Evolutionary conservation across 352 stramenopile species (phyloP), one percentile per base, ranked within the genome.

Genomic region (Pythium dissotocum): DNA sequence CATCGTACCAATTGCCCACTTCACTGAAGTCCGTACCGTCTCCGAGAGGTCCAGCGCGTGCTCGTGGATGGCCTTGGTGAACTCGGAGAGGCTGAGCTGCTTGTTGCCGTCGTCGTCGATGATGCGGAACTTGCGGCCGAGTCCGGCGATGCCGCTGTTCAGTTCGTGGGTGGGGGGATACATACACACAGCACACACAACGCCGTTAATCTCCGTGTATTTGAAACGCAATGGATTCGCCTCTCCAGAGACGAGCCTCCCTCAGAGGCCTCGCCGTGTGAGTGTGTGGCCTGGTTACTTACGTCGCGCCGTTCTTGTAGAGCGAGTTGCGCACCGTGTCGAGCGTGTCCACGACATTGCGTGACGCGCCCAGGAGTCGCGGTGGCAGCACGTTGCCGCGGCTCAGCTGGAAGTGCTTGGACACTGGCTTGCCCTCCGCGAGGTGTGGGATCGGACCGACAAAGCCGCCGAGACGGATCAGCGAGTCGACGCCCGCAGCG

Each of bases 21-120:
- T 14, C 6, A 33, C 13, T 10, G 52, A 12, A 52, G 35, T 53
- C 67, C 63, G 51, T 36, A 86, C 76, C 62, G 65, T 49, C 8
- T 82, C 72, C 38, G 57, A 85, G 14, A 94, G 62, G 26, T 83
- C 77, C 6, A 93, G 70, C 6, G 75, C 74, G 61, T 93, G 85
- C 58, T 93, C 87, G 32, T 73, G 72, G 54, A 95, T 80, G 10
- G 83, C 87, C 74, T 95, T 93, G 40, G 66, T 67, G 61, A 97
- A 94, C 71, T 97, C 90, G 12, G 77, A 66, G 24, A 86, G 61
- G 58, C 76, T 91, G 51, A 97, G 61, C 53, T 82, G 84, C 16
- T 78, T 75, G 78, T 96, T 94, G 46, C 87, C 86, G 62, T 96
- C 85, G 65, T 97, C 86, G 66, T 97, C 89, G 58, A 96, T 93